Evolutionary conservation across 352 stramenopile species (phyloP), one percentile per base, ranked within the genome.

Genomic region (Phytophthora quininea): DNA sequence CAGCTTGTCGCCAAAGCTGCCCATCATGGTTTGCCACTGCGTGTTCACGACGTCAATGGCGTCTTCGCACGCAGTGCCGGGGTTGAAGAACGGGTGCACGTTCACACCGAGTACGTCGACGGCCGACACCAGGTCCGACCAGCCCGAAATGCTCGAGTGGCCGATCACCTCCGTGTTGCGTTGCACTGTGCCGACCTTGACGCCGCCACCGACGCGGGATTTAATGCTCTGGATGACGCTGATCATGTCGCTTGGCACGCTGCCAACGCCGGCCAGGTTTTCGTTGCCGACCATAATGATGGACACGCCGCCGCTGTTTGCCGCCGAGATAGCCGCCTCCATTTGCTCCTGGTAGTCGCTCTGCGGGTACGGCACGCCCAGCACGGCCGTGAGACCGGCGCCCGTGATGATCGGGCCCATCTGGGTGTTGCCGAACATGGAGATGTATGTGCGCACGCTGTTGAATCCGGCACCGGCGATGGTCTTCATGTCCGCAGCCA

Each of bases 241-340:
- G 62, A 82, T 79, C 67, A 88, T 82, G 32, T 55, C 71, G 9
- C 63, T 66, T 0, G 79, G 77, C 12, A 86, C 73, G 29, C 59
- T 74, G 15, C 30, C 42, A 19, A 54, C 47, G 8, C 58, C 54
- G 1, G 63, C 75, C 54, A 89, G 61, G 76, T 92, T 90, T 69
- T 92, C 83, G 57, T 92, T 92, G 19, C 81, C 83, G 30, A 90
- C 74, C 58, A 92, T 86, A 52, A 92, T 84, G 69, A 73, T 74
- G 54, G 71, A 64, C 10, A 92, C 80, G 42, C 66, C 74, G 43
- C 79, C 76, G 15, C 48, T 71, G 29, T 79, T 77, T 31, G 81
- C 78, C 0, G 81, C 76, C 12, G 48, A 43, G 47, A 89, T 70
- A n/a, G 83, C 81, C 8, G 73, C 69, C 24, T 58, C 46, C 48